A percentile compares a stretch with the other conserved stretches of the same genome.
phyloP scores from a whole-genome alignment of 257 asterid genomes.

The Schizonepeta tenuifolia region DNA sequence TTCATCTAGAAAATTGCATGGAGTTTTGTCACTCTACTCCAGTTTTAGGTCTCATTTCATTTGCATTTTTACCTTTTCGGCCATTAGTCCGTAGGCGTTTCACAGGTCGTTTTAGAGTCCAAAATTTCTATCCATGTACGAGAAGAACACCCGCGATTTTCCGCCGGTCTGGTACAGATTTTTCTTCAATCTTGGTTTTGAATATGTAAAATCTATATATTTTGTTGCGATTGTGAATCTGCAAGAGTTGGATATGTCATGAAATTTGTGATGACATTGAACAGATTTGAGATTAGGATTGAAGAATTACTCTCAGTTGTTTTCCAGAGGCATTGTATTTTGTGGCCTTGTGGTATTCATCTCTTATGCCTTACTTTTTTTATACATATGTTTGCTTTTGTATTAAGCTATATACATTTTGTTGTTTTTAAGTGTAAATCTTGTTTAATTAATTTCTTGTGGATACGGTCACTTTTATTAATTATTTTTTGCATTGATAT shows the following conservation, averaged over 20 bases:
- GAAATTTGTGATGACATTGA: conserved; percentile 43
- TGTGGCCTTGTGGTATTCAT: conserved; percentile 40
- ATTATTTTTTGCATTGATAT: background rate
- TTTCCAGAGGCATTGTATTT: conserved; percentile 44
- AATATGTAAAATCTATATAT: conserved; percentile 39
- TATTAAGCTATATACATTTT: background rate
- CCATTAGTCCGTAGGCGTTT: conserved; percentile 31
- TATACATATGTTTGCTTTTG: conserved; percentile 14
- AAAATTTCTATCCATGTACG: conserved; percentile 34
- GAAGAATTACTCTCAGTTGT: conserved; percentile 31
- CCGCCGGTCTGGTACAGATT: conserved; percentile 33
- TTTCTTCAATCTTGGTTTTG: conserved; percentile 39
- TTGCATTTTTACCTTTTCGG: conserved; percentile 35
- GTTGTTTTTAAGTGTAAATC: conserved; percentile 10
- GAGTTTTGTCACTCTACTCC: conserved; percentile 34
- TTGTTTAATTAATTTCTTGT: conserved; percentile 12
- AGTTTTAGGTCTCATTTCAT: conserved; percentile 40
- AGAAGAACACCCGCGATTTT: conserved; percentile 26
- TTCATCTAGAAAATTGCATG: conserved; percentile 36
- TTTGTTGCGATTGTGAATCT: conserved; percentile 29
- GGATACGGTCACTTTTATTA: background rate
- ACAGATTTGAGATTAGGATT: conserved; percentile 37
- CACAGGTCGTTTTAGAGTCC: conserved; percentile 24
- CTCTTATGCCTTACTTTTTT: conserved; percentile 5
- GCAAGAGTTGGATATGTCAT: conserved; percentile 37